Evolutionary conservation across 129 eudicot genomes (phyloP).

Genomic region (Flaveria trinervia): DNA sequence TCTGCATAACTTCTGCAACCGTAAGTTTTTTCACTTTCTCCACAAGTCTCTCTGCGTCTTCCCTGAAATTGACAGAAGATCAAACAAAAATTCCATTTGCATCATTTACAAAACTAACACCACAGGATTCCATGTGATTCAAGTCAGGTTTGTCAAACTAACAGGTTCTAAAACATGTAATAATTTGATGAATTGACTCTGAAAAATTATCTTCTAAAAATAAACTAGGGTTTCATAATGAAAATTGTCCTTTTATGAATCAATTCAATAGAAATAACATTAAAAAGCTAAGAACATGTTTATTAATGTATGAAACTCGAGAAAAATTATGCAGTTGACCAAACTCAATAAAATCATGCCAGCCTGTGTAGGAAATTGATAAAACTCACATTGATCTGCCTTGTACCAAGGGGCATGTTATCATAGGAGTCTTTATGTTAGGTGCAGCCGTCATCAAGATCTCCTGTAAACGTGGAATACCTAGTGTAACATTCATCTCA

Average conservation of each 20-base stretch:
- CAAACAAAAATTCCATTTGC: not conserved
- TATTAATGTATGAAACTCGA: not conserved
- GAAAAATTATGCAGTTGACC: not conserved
- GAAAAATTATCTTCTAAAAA: not conserved
- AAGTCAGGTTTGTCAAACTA: not conserved
- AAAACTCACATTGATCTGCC: constrained; percentile 61
- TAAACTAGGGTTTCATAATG: not conserved
- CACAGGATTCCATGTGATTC: not conserved
- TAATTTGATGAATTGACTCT: not conserved
- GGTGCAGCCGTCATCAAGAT: constrained; percentile 84
- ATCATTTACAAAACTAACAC: not conserved
- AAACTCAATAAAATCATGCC: too few relatives aligned
- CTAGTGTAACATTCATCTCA: constrained; percentile 97
- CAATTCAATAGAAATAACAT: not conserved
- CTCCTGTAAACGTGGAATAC: constrained; percentile 98
- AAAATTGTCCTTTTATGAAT: not conserved
- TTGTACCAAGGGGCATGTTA: constrained; percentile 80
- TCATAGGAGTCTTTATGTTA: constrained; percentile 83
- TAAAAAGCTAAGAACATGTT: not conserved
- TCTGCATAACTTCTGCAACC: constrained; percentile 79
- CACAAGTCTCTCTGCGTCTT: constrained; percentile 73
- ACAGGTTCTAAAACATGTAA: not conserved
- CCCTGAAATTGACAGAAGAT: constrained; percentile 45
- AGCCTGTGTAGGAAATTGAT: not conserved
- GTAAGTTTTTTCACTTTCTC: constrained; percentile 61